phyloP scores from a whole-genome alignment of 768 basidiomycete genomes.

The Pleurotus pulmonarius region DNA sequence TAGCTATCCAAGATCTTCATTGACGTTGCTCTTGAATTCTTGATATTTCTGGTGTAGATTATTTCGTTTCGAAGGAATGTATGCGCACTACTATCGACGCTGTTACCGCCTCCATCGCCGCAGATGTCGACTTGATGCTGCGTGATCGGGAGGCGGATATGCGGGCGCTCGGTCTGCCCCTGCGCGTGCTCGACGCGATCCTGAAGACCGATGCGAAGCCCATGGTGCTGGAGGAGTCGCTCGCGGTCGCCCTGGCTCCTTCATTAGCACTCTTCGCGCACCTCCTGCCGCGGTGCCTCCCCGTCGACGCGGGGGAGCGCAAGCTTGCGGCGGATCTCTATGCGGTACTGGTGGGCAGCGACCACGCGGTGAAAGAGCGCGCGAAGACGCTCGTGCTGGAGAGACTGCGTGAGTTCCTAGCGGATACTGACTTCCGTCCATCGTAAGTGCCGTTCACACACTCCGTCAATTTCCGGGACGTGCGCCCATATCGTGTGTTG shows the following conservation, averaged over 20 bases:
- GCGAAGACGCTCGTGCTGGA: background rate
- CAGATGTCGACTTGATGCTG: constrained; percentile 29
- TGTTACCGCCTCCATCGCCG: constrained; percentile 30
- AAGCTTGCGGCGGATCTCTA: constrained; percentile 33
- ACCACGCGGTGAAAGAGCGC: background rate
- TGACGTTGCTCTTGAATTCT: too few relatives aligned
- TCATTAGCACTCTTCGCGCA: constrained; percentile 46
- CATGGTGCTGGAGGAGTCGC: constrained; percentile 6
- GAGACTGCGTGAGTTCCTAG: constrained; percentile 3
- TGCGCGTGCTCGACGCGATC: constrained; percentile 30
- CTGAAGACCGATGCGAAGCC: constrained; percentile 16
- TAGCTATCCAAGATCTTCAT: too few relatives aligned
- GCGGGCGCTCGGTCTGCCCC: constrained; percentile 19
- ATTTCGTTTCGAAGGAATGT: constrained; percentile 31
- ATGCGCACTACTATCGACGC: constrained; percentile 27
- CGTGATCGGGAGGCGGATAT: constrained; percentile 21
- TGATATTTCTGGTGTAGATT: constrained; percentile 16
- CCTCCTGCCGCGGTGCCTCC: constrained; percentile 35
- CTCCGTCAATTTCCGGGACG: too few relatives aligned
- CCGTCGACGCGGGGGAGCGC: constrained; percentile 24
- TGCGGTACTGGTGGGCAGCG: constrained; percentile 18
- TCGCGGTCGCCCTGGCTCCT: constrained; percentile 26
- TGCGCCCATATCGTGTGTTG: too few relatives aligned
- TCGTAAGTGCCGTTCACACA: constrained; percentile 22
- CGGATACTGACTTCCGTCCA: constrained; percentile 31